phyloP scores from a whole-genome alignment of 345 rosid genomes.

The Salix udensis region DNA sequence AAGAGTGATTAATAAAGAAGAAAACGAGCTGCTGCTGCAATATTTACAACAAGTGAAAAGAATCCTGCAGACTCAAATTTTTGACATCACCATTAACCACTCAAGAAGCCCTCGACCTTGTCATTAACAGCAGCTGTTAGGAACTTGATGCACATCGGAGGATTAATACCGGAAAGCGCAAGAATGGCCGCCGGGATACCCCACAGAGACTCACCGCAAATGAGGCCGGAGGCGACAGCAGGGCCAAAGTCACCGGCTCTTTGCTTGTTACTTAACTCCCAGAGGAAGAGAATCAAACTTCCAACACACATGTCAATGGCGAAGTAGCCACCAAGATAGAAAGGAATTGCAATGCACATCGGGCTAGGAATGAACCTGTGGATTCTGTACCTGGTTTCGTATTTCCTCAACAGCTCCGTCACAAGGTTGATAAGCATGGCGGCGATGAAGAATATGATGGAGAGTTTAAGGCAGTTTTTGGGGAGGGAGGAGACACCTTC shows the following conservation, averaged over 20 bases:
- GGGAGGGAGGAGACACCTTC: conserved; percentile 69
- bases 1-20: too few relatives aligned
- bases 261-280: conserved; percentile 52
- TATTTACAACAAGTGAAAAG: too few relatives aligned
- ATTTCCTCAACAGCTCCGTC: conserved; percentile 23
- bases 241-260: conserved; percentile 55
- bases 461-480: conserved; percentile 52
- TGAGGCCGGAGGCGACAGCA: conserved; percentile 82
- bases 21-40: too few relatives aligned
- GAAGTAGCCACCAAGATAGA: conserved; percentile 80
- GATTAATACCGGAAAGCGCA: conserved; percentile 51
- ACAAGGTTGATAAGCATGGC: conserved; percentile 47
- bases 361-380: conserved; percentile 73
- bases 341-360: conserved; percentile 96
- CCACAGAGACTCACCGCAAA: conserved; percentile 91
- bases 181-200: conserved; percentile 82
- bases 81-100: too few relatives aligned
- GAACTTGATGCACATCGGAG: conserved; percentile 95
- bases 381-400: conserved; percentile 32
- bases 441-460: conserved; percentile 47
- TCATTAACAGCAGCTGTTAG: conserved; percentile 49
- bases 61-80: too few relatives aligned
- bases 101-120: conserved; percentile 39
- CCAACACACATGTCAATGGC: conserved; percentile 89
- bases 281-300: conserved; percentile 66